Evolutionary conservation across 805 yeast species (phyloP).

Genomic region (Diddensiella santjacobensis): DNA sequence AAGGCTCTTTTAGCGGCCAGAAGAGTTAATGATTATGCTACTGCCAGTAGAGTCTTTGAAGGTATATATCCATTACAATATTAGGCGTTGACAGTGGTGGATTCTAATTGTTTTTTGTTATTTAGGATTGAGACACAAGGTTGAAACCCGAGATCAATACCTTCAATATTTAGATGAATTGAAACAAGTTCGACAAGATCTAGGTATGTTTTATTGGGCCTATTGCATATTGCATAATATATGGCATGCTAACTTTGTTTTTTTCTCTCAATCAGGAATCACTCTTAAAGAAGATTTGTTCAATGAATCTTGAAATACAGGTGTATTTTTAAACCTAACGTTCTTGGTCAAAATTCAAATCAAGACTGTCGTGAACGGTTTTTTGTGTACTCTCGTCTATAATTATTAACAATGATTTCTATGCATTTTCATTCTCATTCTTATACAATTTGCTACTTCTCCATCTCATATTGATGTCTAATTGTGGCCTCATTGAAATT

Average conservation of each 20-base stretch:
- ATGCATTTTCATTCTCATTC: too few relatives aligned
- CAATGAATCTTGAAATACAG: too few relatives aligned
- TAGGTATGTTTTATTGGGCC: conserved; percentile 60
- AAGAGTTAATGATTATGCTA: conserved; percentile 98
- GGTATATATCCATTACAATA: conserved; percentile 35
- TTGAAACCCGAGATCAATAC: conserved; percentile 90
- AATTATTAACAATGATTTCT: neutral
- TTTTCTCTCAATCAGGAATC: conserved; percentile 56
- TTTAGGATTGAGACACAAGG: conserved; percentile 74
- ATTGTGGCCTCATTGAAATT: too few relatives aligned
- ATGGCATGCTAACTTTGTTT: neutral
- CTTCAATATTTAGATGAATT: conserved; percentile 93
- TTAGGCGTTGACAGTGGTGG: neutral
- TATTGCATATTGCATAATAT: too few relatives aligned
- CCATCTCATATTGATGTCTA: too few relatives aligned
- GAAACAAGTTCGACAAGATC: conserved; percentile 83
- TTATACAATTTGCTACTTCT: too few relatives aligned
- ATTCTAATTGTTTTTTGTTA: neutral
- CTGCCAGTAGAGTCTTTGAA: conserved; percentile 97
- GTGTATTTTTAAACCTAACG: too few relatives aligned
- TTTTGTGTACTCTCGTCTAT: neutral
- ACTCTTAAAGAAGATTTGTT: conserved; percentile 89
- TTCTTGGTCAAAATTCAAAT: too few relatives aligned
- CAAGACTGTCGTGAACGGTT: too few relatives aligned
- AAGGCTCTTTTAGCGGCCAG: conserved; percentile 96